These are phyloP conservation scores for Umbilicaria muhlenbergii DNA, from an alignment of 495 filamentous ascomycete genomes.

Conservation along the genomic window DNA sequence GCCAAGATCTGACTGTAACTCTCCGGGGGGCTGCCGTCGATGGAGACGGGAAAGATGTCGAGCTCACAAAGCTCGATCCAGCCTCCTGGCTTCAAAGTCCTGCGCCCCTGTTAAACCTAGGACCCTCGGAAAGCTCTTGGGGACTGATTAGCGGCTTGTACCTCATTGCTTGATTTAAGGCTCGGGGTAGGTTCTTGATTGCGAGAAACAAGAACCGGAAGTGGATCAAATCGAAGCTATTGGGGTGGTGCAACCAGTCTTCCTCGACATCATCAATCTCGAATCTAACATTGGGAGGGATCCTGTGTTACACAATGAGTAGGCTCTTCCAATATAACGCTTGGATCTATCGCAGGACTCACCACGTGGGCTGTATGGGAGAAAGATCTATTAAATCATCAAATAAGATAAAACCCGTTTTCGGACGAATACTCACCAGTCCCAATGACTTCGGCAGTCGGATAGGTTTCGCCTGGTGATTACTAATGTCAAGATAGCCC, in stretches of 20 bases:
- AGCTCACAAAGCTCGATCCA: constrained; percentile 52
- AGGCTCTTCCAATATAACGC: neutral
- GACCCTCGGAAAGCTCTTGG: neutral
- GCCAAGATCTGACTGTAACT: constrained; percentile 23
- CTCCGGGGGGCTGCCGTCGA: constrained; percentile 42
- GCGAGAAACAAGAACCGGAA: constrained; percentile 27
- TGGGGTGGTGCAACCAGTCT: constrained; percentile 30
- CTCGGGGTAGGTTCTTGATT: constrained; percentile 23
- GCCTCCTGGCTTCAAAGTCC: constrained; percentile 44
- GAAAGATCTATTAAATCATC: constrained; percentile 29
- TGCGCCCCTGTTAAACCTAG: neutral
- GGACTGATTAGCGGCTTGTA: neutral
- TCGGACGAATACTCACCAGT: constrained; percentile 9
- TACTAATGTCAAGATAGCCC: no score
- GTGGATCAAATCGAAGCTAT: constrained; percentile 33
- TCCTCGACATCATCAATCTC: constrained; percentile 36
- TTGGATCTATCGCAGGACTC: neutral
- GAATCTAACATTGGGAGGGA: constrained; percentile 42
- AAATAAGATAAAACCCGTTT: no score
- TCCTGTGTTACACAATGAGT: constrained; percentile 15
- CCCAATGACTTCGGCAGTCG: constrained; percentile 39
- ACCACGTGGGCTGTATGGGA: constrained; percentile 42
- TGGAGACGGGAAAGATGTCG: constrained; percentile 34
- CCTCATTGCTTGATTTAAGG: constrained; percentile 26
- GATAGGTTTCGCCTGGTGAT: constrained; percentile 28